Base-by-base conservation (phyloP, 2,329 filamentous ascomycete genomes). In the Pestalotiopsis sp. region DNA sequence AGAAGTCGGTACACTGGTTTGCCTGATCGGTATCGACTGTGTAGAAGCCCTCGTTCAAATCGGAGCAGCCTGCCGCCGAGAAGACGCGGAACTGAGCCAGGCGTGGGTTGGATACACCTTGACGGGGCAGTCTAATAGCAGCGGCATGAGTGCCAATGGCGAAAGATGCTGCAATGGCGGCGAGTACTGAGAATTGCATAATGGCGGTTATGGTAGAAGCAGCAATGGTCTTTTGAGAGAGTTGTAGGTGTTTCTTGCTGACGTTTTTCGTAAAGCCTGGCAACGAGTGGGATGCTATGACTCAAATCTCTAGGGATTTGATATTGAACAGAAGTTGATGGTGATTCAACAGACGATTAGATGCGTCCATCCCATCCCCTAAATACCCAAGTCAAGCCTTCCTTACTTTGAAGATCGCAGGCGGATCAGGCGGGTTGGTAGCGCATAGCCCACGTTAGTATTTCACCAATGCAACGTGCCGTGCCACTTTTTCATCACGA, bases 11-110 rank as follows among this genome's bases (percentile, higher is more conserved):
- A 49, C 68, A 70, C 12, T 45, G 41, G n/a, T 66, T 57, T 14
- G 66, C 13, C 52, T 68, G 62, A n/a, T 63, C 58, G 23, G 31
- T 38, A 45, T 70, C 68, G 36, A 70, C 61, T 3, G 68, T 70
- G 57, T 66, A 70, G 59, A 70, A 68, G 38, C 68, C 68, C 39
- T 70, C 38, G 59, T 70, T 70, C 20, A 68, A 14, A 41, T 66
- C 60, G 14, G 39, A 66, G 59, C 68, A 70, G 31, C 66, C 66
- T 6, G 59, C 20, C 5, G 38, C 63, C 20, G 68, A 70, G 38
- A 62, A 70, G 57, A 70, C 64, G 20, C 68, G 57, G 62, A 70
- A 68, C 38, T 70, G 68, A 45, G 38, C 62, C 7, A 67, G 61
- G 17, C 68, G 68, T 39, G 68, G 68, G 36, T 69, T 69, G 41